phyloP scores from a whole-genome alignment of 192 early-diverging fungal genomes.

The Dissophora ornata region DNA sequence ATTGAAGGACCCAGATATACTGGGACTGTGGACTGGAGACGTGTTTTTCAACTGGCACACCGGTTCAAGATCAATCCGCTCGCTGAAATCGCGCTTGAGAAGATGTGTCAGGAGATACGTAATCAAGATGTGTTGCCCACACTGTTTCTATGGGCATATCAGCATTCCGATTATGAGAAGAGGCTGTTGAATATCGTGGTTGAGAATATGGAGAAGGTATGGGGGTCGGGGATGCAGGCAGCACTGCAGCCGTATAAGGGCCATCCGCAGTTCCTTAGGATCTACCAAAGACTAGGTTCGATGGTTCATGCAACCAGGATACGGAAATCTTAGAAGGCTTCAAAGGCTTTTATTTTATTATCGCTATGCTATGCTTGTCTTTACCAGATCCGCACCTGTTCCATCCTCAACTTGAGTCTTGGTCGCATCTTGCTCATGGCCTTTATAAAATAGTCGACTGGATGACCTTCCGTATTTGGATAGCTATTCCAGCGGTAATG shows the following conservation, averaged over 20 bases:
- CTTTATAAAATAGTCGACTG: no score
- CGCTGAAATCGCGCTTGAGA: neutral
- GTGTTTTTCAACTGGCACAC: conserved; percentile 10
- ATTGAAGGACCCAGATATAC: conserved; percentile 22
- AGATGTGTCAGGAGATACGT: neutral
- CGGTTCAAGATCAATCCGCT: conserved; percentile 1
- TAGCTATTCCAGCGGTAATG: no score
- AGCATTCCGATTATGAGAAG: conserved; percentile 12
- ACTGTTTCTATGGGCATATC: conserved; percentile 21
- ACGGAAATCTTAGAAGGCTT: no score
- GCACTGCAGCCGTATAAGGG: neutral
- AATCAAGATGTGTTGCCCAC: neutral
- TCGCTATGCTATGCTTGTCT: no score
- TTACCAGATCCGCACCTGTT: no score
- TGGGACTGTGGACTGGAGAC: conserved; percentile 13
- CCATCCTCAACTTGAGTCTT: no score
- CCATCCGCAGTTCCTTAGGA: conserved; percentile 2
- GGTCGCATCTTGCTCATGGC: no score
- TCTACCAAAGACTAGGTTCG: neutral
- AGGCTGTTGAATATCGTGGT: neutral
- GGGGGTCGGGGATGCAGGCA: neutral
- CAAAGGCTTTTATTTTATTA: no score
- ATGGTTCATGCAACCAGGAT: no score
- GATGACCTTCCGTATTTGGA: no score
- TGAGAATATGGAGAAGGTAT: neutral